Evolutionary conservation across 2,329 filamentous ascomycete genomes (phyloP), one percentile per base, ranked within the genome.

Genomic region (Fusarium luffae): DNA sequence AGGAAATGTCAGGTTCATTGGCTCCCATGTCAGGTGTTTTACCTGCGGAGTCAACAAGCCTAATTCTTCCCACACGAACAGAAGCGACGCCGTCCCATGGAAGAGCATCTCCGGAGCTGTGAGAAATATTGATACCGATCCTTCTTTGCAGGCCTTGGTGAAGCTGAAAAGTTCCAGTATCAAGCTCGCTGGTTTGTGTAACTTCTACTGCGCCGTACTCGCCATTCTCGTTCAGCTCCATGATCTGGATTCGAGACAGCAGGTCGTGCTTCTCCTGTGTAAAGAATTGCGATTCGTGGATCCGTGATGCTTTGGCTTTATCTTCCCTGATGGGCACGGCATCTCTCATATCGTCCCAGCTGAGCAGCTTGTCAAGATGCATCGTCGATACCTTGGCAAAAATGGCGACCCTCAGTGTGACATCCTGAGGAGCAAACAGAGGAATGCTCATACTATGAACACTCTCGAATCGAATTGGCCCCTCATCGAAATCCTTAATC

Each of bases 321-420:
- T 83, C 83, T 58, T 86, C 85, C 67, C 88, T 86, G 4, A 69
- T 61, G 27, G 86, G 85, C 51, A 90, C 84, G 19, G 88, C 87
- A 79, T 99, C 95, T 62, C 95, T 90, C 90, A 99, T 98, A 75
- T 98, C 96, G 77, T 99, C 96, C 96, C 96, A 99, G 81, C 96
- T 99, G 14, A 98, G 88, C 52, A 99, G 86, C 82, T 97, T 98
- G 79, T 99, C 96, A 23, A 99, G 86, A 81, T 99, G 96, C 90
- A 98, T 98, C 0, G 90, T 84, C 2, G 93, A 96, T 37, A 97
- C 93, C 76, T 92, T 92, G 19, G 96, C 94, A 78, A 97, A 98
- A 65, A 99, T 92, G 50, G 94, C 93, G 11, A 97, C 92, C 57
- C 96, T 89, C 56, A 99, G 81, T 25, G 89, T 91, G 2, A 93